phyloP scores from a whole-genome alignment of 306 rosid species.

The Vigna nakashimae region DNA sequence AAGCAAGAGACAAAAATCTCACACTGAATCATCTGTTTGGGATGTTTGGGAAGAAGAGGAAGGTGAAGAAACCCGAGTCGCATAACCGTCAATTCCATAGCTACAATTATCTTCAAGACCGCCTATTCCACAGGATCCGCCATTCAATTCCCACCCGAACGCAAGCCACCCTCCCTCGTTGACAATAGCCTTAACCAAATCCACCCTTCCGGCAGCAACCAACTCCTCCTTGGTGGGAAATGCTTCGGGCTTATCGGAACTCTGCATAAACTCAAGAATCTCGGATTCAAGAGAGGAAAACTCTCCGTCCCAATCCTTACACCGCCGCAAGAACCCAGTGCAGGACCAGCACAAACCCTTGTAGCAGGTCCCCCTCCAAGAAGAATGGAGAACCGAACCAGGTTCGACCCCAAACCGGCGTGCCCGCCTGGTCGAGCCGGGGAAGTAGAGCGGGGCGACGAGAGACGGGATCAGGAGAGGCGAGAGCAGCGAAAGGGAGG shows the following conservation, averaged over 20 bases:
- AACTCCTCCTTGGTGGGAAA: constrained; percentile 81
- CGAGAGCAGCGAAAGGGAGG: constrained; percentile 11
- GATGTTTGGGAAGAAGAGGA: constrained; percentile 38
- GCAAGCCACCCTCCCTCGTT: constrained; percentile 88
- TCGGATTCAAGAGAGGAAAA: constrained; percentile 64
- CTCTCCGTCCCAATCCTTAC: constrained; percentile 61
- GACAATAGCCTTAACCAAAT: constrained; percentile 75
- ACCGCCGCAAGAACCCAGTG: constrained; percentile 61
- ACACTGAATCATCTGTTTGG: constrained; percentile 60
- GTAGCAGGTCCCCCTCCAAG: background rate
- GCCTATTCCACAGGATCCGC: constrained; percentile 30
- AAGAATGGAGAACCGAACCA: background rate
- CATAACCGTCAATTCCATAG: constrained; percentile 39
- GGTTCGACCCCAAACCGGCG: constrained; percentile 16
- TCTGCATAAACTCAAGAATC: constrained; percentile 87
- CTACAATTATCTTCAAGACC: constrained; percentile 30
- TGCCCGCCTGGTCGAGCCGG: constrained; percentile 26
- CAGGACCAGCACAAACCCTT: constrained; percentile 49
- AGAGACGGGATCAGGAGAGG: constrained; percentile 29
- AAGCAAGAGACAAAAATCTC: constrained; percentile 49
- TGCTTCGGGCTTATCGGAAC: constrained; percentile 61
- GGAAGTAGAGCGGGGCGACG: constrained; percentile 33
- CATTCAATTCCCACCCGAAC: constrained; percentile 80
- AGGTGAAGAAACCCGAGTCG: constrained; percentile 38
- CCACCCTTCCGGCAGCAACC: constrained; percentile 77